Evolutionary conservation across 1,139 yeast genomes (phyloP).

Genomic region (Fermentozyma sake): DNA sequence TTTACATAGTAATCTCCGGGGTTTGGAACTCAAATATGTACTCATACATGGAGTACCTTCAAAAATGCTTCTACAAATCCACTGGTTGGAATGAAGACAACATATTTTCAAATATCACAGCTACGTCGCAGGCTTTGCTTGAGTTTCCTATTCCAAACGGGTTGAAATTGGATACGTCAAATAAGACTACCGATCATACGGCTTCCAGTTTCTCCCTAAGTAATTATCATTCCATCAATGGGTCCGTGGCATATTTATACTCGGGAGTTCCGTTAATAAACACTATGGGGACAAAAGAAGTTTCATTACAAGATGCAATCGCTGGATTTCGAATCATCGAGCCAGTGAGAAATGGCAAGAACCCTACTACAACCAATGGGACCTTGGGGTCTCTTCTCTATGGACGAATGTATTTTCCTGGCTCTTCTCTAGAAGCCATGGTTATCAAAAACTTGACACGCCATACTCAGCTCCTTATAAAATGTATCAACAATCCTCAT

Average conservation of each 20-base stretch:
- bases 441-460: slow-evolving; percentile 59
- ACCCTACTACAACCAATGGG: too few relatives aligned
- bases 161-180: slow-evolving; percentile 60
- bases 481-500: slow-evolving; percentile 71
- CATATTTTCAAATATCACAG: slow-evolving; percentile 66
- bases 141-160: slow-evolving; percentile 77
- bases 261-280: slow-evolving; percentile 55
- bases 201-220: slow-evolving; percentile 74
- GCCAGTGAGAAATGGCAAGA: slow-evolving; percentile 2
- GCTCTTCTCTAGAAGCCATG: slow-evolving; percentile 87
- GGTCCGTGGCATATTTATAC: slow-evolving; percentile 80
- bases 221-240: slow-evolving; percentile 66
- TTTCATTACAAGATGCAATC: slow-evolving; percentile 68
- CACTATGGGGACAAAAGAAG: slow-evolving; percentile 47
- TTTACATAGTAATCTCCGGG: too few relatives aligned
- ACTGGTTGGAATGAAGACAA: slow-evolving; percentile 79
- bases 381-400: slow-evolving; percentile 34
- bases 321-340: slow-evolving; percentile 69
- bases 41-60: slow-evolving; percentile 80
- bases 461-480: slow-evolving; percentile 61
- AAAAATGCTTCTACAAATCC: slow-evolving; percentile 60
- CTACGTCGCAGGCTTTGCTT: slow-evolving; percentile 64
- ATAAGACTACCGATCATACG: slow-evolving; percentile 66
- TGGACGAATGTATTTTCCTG: slow-evolving; percentile 88
- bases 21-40: too few relatives aligned